phyloP scores from a whole-genome alignment of 306 rosid species.

The Dalbergia cultrata region DNA sequence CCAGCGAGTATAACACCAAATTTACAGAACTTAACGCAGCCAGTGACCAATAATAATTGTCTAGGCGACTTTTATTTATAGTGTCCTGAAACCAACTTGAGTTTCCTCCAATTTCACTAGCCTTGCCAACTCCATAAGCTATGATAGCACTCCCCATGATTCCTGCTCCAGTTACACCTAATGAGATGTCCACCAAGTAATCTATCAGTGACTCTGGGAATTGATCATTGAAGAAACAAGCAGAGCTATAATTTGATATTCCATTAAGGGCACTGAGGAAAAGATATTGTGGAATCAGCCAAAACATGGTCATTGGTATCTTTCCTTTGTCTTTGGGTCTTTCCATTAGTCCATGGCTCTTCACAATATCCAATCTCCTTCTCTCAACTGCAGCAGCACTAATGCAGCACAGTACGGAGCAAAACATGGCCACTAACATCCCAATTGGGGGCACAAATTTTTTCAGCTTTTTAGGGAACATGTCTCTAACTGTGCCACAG shows the following conservation, averaged over 20 bases:
- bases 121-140: slow-evolving; percentile 25
- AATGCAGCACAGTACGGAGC: slow-evolving; percentile 47
- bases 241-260: neutral
- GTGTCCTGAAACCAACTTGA: slow-evolving; percentile 55
- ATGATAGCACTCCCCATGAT: slow-evolving; percentile 41
- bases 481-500: neutral
- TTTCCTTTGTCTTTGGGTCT: slow-evolving; percentile 11
- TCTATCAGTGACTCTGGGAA: neutral
- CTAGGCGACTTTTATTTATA: slow-evolving; percentile 49
- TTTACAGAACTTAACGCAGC: slow-evolving; percentile 1
- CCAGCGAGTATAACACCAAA: neutral
- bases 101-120: slow-evolving; percentile 42
- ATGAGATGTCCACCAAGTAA: slow-evolving; percentile 6
- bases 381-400: slow-evolving; percentile 51
- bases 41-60: slow-evolving; percentile 40
- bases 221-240: slow-evolving; percentile 12
- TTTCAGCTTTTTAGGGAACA: neutral
- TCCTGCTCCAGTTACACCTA: slow-evolving; percentile 46
- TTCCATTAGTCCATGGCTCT: slow-evolving; percentile 36
- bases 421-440: slow-evolving; percentile 34
- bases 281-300: slow-evolving; percentile 55
- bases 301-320: slow-evolving; percentile 53
- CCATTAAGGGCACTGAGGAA: slow-evolving; percentile 44
- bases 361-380: slow-evolving; percentile 41
- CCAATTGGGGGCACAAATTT: neutral